Conservation (phyloP, 495 filamentous ascomycete species). For the Xylaria scruposa region DNA sequence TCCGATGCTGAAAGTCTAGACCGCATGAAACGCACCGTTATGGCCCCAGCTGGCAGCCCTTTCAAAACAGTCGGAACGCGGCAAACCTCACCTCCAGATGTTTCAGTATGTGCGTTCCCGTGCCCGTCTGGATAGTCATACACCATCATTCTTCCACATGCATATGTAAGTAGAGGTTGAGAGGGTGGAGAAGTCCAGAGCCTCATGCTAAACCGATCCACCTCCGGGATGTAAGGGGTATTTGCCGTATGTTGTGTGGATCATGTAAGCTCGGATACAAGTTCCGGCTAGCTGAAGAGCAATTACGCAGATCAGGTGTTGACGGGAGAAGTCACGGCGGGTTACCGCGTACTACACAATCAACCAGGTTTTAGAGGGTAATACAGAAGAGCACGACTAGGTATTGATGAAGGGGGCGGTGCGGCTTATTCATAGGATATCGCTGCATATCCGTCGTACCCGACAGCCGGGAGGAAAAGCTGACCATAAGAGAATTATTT, state of each 20-base stretch:
- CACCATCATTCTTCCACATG: slow-evolving; percentile 2
- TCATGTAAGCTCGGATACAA: slow-evolving; percentile 15
- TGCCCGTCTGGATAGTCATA: slow-evolving; percentile 6
- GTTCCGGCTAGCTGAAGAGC: background rate
- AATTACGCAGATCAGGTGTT: slow-evolving; percentile 10
- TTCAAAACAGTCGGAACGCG: slow-evolving; percentile 11
- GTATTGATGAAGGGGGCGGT: background rate
- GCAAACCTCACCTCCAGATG: slow-evolving; percentile 9
- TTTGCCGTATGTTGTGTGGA: slow-evolving; percentile 9
- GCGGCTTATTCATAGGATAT: background rate
- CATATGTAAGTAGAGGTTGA: slow-evolving; percentile 11
- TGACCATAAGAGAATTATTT: background rate
- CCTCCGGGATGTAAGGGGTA: slow-evolving; percentile 6
- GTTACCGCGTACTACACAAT: background rate
- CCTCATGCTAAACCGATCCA: slow-evolving; percentile 11
- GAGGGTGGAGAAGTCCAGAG: slow-evolving; percentile 20
- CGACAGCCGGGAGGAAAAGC: slow-evolving; percentile 5
- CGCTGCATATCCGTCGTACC: background rate
- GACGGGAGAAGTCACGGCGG: slow-evolving; percentile 11
- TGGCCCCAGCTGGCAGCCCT: background rate
- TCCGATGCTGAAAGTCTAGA: slow-evolving; percentile 2
- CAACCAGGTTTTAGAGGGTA: background rate
- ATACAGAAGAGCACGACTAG: background rate
- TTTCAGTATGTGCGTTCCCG: slow-evolving; percentile 19
- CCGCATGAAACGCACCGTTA: slow-evolving; percentile 9